Evolutionary conservation across 148 eudicot species (phyloP).

Genomic region (Amaranthus palmeri): DNA sequence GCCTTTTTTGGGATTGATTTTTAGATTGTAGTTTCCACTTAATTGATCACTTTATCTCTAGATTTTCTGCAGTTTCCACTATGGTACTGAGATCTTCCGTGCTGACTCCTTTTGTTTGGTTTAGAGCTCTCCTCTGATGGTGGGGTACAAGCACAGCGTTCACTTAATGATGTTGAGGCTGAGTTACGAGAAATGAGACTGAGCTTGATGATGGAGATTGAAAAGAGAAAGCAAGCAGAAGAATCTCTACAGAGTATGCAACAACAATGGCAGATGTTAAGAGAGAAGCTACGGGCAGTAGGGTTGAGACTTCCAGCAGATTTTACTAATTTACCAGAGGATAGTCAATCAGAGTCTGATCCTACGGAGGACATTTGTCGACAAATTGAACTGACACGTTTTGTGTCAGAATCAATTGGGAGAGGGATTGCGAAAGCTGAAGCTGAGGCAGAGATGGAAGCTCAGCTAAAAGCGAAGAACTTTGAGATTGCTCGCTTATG

Average conservation of each 20-base stretch:
- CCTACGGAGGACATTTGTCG: slow-evolving; percentile 51
- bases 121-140: slow-evolving; percentile 1
- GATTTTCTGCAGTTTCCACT: slow-evolving; percentile 41
- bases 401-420: slow-evolving; percentile 70
- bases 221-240: too few species aligned
- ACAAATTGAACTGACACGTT: slow-evolving; percentile 58
- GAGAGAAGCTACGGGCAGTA: too few species aligned
- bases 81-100: slow-evolving; percentile 34
- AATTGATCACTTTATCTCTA: too few species aligned
- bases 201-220: too few species aligned
- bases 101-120: background rate
- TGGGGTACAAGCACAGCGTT: background rate
- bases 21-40: too few species aligned
- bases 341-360: slow-evolving; percentile 32
- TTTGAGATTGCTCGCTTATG: slow-evolving; percentile 76
- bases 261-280: too few species aligned
- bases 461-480: slow-evolving; percentile 70
- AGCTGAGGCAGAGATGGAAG: slow-evolving; percentile 72
- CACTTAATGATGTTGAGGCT: too few species aligned
- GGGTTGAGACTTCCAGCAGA: too few species aligned
- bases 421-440: slow-evolving; percentile 73
- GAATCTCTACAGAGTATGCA: too few species aligned
- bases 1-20: too few species aligned
- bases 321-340: slow-evolving; percentile 24
- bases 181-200: too few species aligned